A percentile compares a stretch with the other conserved stretches of the same genome.
Conservation (phyloP, 345 rosid genomes). For the Heritiera littoralis region DNA sequence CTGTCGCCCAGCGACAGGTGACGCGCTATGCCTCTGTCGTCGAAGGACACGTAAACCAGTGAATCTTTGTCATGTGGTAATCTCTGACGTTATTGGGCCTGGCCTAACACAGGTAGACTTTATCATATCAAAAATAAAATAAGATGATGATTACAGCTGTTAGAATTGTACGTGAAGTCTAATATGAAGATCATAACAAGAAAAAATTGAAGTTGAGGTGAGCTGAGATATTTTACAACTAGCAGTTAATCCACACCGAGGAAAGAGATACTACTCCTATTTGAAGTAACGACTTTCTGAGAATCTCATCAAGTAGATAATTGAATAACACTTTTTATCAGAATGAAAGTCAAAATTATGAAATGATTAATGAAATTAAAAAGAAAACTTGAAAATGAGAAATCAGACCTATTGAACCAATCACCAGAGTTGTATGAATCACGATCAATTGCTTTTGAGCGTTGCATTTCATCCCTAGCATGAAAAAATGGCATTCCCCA, state of each 20-base stretch:
- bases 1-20: no score
- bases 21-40: no score
- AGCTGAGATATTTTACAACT: background rate
- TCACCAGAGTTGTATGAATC: slow-evolving; percentile 99
- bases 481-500: slow-evolving; percentile 97
- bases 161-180: slow-evolving; percentile 75
- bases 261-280: background rate
- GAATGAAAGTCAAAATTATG: background rate
- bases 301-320: background rate
- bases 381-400: slow-evolving; percentile 1
- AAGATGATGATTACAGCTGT: slow-evolving; percentile 62
- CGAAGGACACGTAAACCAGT: no score
- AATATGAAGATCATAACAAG: slow-evolving; percentile 49
- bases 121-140: no score
- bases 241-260: background rate
- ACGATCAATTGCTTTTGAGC: slow-evolving; percentile 95
- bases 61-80: no score
- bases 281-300: background rate
- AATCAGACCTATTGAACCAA: slow-evolving; percentile 78
- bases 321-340: background rate
- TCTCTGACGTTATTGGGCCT: no score
- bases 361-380: slow-evolving; percentile 6
- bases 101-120: no score
- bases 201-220: background rate
- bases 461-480: slow-evolving; percentile 87